Evolutionary conservation across 139 green algal genomes (phyloP).

Genomic region (Micromonas pusilla): DNA sequence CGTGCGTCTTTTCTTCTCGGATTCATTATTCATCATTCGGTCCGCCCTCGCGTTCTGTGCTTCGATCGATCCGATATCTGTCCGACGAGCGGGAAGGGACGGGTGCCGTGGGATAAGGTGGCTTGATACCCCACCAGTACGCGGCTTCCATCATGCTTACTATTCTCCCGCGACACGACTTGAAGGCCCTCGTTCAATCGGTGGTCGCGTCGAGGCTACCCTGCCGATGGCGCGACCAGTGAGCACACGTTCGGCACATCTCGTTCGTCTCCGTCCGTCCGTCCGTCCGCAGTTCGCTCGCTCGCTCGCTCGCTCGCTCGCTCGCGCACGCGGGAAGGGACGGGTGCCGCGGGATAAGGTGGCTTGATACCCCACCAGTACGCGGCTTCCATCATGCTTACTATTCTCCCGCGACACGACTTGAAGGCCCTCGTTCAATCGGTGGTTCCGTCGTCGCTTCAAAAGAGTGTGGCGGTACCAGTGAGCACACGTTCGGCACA

Average conservation of each 20-base stretch:
- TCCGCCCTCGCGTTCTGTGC: background rate
- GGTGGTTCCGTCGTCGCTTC: constrained; percentile 2
- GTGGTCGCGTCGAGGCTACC: too few relatives aligned
- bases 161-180: background rate
- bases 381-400: constrained; percentile 7
- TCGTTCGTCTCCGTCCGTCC: too few relatives aligned
- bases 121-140: constrained; percentile 24
- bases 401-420: background rate
- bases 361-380: constrained; percentile 25
- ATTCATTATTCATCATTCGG: background rate
- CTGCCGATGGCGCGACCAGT: too few relatives aligned
- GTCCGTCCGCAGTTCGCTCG: too few relatives aligned
- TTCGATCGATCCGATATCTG: background rate
- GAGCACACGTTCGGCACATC: too few relatives aligned
- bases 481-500: too few relatives aligned
- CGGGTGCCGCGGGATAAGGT: constrained; percentile 7
- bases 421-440: background rate
- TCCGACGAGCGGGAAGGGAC: too few relatives aligned
- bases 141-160: constrained; percentile 6
- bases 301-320: too few relatives aligned
- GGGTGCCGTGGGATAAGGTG: constrained; percentile 9
- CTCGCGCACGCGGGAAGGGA: too few relatives aligned
- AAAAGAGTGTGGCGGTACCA: too few relatives aligned
- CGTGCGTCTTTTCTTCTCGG: constrained; percentile 26
- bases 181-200: background rate